These are phyloP conservation scores for Dentipellis fragilis DNA, from an alignment of 768 basidiomycete species.

Conservation along the genomic window DNA sequence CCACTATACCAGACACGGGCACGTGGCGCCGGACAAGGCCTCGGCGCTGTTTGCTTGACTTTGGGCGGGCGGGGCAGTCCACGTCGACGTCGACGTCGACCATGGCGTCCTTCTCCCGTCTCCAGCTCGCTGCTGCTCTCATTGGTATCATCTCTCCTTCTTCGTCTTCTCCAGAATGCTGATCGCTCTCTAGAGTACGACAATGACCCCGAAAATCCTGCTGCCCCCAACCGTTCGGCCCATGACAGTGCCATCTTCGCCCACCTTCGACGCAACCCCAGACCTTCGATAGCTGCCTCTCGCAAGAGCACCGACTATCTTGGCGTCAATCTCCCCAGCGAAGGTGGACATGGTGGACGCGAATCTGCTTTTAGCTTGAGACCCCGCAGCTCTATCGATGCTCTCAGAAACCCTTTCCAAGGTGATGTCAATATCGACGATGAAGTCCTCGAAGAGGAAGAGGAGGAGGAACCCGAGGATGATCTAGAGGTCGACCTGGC, in stretches of 20 bases:
- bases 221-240: slow-evolving; percentile 51
- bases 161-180: neutral
- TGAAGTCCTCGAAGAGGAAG: slow-evolving; percentile 37
- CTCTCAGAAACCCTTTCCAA: slow-evolving; percentile 67
- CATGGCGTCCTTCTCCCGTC: slow-evolving; percentile 57
- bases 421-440: slow-evolving; percentile 49
- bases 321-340: slow-evolving; percentile 56
- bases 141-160: slow-evolving; percentile 43
- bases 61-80: too few species aligned
- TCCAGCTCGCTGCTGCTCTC: slow-evolving; percentile 80
- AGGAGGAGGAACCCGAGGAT: slow-evolving; percentile 37
- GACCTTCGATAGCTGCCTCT: slow-evolving; percentile 28
- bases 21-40: neutral
- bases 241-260: slow-evolving; percentile 82
- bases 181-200: slow-evolving; percentile 62
- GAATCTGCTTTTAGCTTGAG: slow-evolving; percentile 40
- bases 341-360: slow-evolving; percentile 22
- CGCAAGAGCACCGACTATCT: slow-evolving; percentile 55
- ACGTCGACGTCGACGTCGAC: too few species aligned
- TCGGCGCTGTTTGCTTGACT: too few species aligned
- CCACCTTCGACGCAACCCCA: slow-evolving; percentile 53
- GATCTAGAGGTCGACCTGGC: slow-evolving; percentile 69
- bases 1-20: neutral
- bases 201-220: slow-evolving; percentile 68
- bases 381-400: slow-evolving; percentile 49